Conservation (phyloP, 805 yeast genomes). For the Candida hungchunana region DNA sequence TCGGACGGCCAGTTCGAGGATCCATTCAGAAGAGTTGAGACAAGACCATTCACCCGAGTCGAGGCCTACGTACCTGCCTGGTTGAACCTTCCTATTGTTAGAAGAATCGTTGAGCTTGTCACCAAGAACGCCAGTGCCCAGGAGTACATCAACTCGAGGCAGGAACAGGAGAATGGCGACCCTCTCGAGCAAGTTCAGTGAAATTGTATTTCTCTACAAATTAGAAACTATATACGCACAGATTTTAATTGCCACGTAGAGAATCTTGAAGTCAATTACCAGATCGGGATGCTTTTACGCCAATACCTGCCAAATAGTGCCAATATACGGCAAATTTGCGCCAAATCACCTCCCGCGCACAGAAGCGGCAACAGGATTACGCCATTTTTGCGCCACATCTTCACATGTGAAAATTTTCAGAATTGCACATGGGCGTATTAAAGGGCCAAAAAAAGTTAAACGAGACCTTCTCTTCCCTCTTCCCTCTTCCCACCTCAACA, state of each 20-base stretch:
- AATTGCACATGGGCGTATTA: not conserved
- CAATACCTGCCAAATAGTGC: not conserved
- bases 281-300: not conserved
- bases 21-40: slow-evolving; percentile 71
- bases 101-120: slow-evolving; percentile 83
- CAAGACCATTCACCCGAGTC: slow-evolving; percentile 74
- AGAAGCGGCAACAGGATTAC: too few species aligned
- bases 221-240: too few species aligned
- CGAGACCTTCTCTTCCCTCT: slow-evolving; percentile 1
- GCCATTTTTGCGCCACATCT: not conserved
- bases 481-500: not conserved
- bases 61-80: slow-evolving; percentile 95
- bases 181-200: slow-evolving; percentile 3
- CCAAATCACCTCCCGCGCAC: too few species aligned
- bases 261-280: too few species aligned
- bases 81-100: slow-evolving; percentile 83
- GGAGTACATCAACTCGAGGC: slow-evolving; percentile 35
- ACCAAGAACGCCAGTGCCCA: slow-evolving; percentile 77
- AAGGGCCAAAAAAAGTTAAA: slow-evolving; percentile 1
- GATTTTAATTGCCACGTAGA: too few species aligned
- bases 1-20: slow-evolving; percentile 76
- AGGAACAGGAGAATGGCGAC: slow-evolving; percentile 21
- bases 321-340: not conserved
- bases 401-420: slow-evolving; percentile 1
- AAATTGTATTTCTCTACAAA: too few species aligned